Conservation (phyloP, 1,284 basidiomycete genomes). For the Phaffia rhodozyma region DNA sequence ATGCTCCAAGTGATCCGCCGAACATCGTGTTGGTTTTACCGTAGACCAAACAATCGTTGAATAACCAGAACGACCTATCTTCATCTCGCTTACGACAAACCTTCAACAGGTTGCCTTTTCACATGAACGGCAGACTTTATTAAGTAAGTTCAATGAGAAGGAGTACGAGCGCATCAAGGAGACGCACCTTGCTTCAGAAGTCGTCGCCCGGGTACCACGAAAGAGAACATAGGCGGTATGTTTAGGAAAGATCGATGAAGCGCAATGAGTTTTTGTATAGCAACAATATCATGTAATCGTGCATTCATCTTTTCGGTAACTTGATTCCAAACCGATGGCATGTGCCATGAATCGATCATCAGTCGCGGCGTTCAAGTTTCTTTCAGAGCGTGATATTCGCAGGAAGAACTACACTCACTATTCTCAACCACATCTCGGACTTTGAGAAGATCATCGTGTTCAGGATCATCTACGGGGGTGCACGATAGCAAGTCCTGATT, state of each 20-base stretch:
- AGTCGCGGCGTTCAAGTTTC: not conserved
- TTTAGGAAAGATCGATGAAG: slow-evolving; percentile 61
- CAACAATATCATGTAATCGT: slow-evolving; percentile 60
- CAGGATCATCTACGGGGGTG: slow-evolving; percentile 51
- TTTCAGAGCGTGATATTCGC: not conserved
- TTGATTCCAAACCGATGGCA: slow-evolving; percentile 28
- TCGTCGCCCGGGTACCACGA: slow-evolving; percentile 64
- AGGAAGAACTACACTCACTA: slow-evolving; percentile 40
- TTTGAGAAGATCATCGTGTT: slow-evolving; percentile 47
- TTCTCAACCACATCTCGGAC: slow-evolving; percentile 58
- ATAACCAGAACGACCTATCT: slow-evolving; percentile 59
- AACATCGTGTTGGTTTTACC: slow-evolving; percentile 43
- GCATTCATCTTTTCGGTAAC: slow-evolving; percentile 66
- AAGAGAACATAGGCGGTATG: slow-evolving; percentile 49
- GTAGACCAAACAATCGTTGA: slow-evolving; percentile 70
- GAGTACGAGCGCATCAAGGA: slow-evolving; percentile 29
- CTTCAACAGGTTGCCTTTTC: slow-evolving; percentile 22
- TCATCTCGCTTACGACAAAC: slow-evolving; percentile 23
- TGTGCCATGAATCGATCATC: not conserved
- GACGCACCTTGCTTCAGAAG: slow-evolving; percentile 56
- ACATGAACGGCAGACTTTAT: not conserved
- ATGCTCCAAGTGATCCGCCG: slow-evolving; percentile 10
- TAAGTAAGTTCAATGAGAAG: slow-evolving; percentile 14
- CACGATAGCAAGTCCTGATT: slow-evolving; percentile 51
- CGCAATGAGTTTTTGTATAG: slow-evolving; percentile 57